These are phyloP conservation scores for Ulvella scutata DNA, from an alignment of 139 green algal species.

Conservation along the genomic window DNA sequence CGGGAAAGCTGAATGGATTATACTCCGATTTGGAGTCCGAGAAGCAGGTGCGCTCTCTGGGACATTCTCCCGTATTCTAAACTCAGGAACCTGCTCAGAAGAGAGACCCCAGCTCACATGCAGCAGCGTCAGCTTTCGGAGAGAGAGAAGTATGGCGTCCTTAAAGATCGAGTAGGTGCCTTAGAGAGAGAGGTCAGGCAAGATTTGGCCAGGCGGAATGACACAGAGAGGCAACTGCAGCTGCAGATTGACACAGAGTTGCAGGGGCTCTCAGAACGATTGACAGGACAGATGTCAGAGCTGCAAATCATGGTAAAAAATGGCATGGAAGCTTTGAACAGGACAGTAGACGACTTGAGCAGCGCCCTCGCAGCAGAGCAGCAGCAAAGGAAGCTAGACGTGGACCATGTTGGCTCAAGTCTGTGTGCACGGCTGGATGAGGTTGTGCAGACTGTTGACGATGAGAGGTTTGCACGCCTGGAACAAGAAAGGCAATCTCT, in stretches of 20 bases:
- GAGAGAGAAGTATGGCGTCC: not conserved
- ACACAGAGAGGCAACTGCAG: not conserved
- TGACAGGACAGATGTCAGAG: conserved; percentile 9
- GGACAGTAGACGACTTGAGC: conserved; percentile 6
- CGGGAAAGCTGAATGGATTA: not conserved
- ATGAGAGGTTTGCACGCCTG: conserved; percentile 6
- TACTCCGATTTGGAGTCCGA: not conserved
- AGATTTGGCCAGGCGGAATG: not conserved
- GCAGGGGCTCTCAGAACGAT: not conserved
- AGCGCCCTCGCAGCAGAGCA: conserved; percentile 4
- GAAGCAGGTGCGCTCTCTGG: not conserved
- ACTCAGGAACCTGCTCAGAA: too few species aligned
- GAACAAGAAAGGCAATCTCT: conserved; percentile 10
- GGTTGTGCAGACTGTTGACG: conserved; percentile 7
- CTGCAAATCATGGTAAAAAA: conserved; percentile 4
- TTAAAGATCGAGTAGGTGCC: not conserved
- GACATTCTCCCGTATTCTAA: not conserved
- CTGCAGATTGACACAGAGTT: not conserved
- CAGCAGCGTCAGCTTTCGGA: not conserved
- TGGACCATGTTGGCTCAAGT: conserved; percentile 6
- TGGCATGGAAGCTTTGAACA: not conserved
- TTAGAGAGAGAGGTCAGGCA: not conserved
- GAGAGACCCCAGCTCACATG: too few species aligned
- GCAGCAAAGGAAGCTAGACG: conserved; percentile 10
- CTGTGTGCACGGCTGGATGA: conserved; percentile 2